Conservation (phyloP, 768 basidiomycete genomes). For the Termitomyces eurrhizus region DNA sequence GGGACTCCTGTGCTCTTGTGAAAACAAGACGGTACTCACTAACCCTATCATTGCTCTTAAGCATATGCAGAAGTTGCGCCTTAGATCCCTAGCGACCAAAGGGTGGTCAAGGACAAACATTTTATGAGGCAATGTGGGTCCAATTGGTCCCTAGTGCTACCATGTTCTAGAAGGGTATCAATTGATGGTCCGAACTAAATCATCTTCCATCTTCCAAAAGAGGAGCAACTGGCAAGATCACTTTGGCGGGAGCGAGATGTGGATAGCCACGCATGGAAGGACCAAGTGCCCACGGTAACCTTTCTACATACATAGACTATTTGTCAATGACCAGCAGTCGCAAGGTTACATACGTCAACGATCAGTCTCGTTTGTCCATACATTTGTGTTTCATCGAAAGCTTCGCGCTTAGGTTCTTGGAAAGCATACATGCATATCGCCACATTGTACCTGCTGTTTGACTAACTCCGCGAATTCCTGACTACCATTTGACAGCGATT, state of each 20-base stretch:
- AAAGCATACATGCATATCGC: not conserved
- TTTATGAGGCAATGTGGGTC: not conserved
- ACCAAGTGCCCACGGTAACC: conserved; percentile 7
- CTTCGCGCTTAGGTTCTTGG: conserved; percentile 20
- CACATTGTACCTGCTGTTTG: not conserved
- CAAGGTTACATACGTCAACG: conserved; percentile 8
- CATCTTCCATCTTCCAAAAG: too few species aligned
- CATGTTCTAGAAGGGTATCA: not conserved
- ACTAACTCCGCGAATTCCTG: not conserved
- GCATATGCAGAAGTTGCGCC: not conserved
- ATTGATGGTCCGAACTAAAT: too few species aligned
- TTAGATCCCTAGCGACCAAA: not conserved
- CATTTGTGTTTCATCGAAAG: conserved; percentile 20
- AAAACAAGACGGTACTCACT: not conserved
- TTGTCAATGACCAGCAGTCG: not conserved
- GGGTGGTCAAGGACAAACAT: not conserved
- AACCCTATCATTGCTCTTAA: not conserved
- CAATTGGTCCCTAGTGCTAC: not conserved
- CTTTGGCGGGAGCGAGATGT: not conserved
- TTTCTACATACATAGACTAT: not conserved
- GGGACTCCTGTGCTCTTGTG: not conserved
- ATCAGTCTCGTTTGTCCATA: conserved; percentile 10
- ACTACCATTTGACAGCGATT: not conserved
- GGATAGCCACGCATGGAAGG: not conserved
- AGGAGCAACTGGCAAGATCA: not conserved